Base-by-base conservation (phyloP, 139 green algal genomes). In the Nannochloris sp. region DNA sequence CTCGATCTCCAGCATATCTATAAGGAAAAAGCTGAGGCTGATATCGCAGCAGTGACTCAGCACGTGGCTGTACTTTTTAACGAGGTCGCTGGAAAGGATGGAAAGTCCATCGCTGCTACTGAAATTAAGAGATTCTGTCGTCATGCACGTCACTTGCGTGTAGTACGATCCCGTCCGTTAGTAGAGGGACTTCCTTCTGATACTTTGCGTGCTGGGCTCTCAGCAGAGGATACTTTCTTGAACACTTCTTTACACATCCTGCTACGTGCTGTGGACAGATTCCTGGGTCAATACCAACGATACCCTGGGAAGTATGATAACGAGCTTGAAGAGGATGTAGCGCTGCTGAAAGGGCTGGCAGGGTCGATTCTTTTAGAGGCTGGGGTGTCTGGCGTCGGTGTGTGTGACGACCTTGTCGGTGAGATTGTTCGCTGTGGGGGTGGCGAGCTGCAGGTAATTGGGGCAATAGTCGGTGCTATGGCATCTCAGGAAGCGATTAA, bases 401-500 rank as follows among this genome's bases (percentile, higher is more conserved):
- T 45, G 4, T 39, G 25, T 39, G 58, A 76, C 4, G 88, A 93
- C 68, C 71, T 82, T 14, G 71, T 88, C 33, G 64, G 55, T 9
- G 91, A 97, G 78, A 71, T 95, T 66, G 78, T 67, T 54, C 68
- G 91, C 38, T 86, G 82, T 53, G 89, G 85, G 13, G 87, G 74
- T 2, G 61, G 61, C 2, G 93, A 97, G 81, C 80, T 97, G 45
- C 92, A 98, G 67, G 71, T 75, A 14, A 71, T 96, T 29, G 90
- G 81, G 10, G 78, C 90, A 3, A 65, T 98, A 33, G 81, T 97
- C 66, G 92, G 92, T 2, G 93, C 91, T n/a, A 87, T 98, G 32
- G 93, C 85, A 0, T 76, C 77, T 4, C 91, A 98, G 71, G 92
- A 98, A 69, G 89, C 80, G 27, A 98, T 98, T 73, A 98, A 98